Evolutionary conservation across 495 filamentous ascomycete species (phyloP).

Genomic region (Amorphotheca resinae): DNA sequence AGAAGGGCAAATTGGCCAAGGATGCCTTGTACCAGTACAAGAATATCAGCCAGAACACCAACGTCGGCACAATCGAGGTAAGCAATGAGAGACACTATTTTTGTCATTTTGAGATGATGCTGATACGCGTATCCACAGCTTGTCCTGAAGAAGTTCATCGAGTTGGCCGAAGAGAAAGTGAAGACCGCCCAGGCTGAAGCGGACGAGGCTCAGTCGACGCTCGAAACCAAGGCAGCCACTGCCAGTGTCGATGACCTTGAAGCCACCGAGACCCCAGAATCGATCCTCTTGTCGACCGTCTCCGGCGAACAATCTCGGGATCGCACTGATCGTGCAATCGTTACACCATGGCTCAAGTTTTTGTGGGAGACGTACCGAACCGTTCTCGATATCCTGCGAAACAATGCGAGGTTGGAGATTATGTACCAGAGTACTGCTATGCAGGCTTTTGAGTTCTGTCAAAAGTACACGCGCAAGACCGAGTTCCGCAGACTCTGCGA

Average conservation of each 20-base stretch:
- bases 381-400: slow-evolving; percentile 93
- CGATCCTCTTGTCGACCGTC: slow-evolving; percentile 92
- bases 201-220: slow-evolving; percentile 79
- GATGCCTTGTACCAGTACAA: slow-evolving; percentile 99
- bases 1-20: slow-evolving; percentile 96
- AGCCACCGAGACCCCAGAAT: slow-evolving; percentile 94
- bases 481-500: slow-evolving; percentile 98
- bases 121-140: slow-evolving; percentile 33
- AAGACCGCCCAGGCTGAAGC: slow-evolving; percentile 92
- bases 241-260: slow-evolving; percentile 87
- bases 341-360: slow-evolving; percentile 98
- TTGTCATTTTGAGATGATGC: not conserved
- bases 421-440: slow-evolving; percentile 98
- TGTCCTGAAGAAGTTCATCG: slow-evolving; percentile 94
- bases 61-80: slow-evolving; percentile 95
- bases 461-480: slow-evolving; percentile 96
- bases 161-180: slow-evolving; percentile 91
- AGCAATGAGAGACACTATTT: slow-evolving; percentile 2
- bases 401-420: slow-evolving; percentile 93
- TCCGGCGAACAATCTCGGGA: slow-evolving; percentile 95
- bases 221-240: slow-evolving; percentile 58
- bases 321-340: slow-evolving; percentile 92
- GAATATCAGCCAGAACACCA: slow-evolving; percentile 98
- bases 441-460: slow-evolving; percentile 97
- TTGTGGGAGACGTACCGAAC: slow-evolving; percentile 99